Base-by-base conservation (phyloP, 352 stramenopile species). In the Globisporangium splendens region DNA sequence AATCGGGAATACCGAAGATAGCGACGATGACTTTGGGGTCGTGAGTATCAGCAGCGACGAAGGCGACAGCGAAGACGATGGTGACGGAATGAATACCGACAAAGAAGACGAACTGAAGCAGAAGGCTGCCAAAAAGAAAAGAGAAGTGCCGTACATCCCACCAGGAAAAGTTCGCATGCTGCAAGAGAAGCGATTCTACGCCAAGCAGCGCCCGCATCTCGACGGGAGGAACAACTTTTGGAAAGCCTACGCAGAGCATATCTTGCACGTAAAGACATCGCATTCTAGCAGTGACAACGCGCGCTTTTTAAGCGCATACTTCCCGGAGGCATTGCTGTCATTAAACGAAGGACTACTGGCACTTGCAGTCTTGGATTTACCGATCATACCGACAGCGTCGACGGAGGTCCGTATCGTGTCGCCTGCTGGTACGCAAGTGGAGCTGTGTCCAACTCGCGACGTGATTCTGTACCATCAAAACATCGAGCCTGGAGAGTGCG, bases 401-500 rank as follows among this genome's bases (percentile, higher is more conserved):
- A 62, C 63, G 11, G 48, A 65, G 48, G 50, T 79, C 3, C 57
- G 24, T 31, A 31, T 31, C 2, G 15, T 63, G 0, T 56, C 61
- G 50, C 54, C 48, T 14, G 38, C 28, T 41, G 53, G 31, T 10
- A 66, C 22, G 31, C 54, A 63, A 13, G 51, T 74, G 12, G 55
- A 53, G 10, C 50, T 73, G 46, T 52, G 56, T 18, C 46, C 63
- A 17, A 31, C 22, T 14, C 61, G 33, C n/a, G 41, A 70, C 47
- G 56, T 73, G 24, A 44, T 91, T n/a, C 63, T 91, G 13, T 86
- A 85, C 28, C 78, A 81, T 58, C 69, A 83, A 54, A 75, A 66
- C 48, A 72, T 87, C 56, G 69, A 59, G 4, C 22, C 50, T 33
- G 71, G 62, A 3, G 38, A 59, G 17, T 54, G 55, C 20, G 54